phyloP scores from a whole-genome alignment of 805 yeast genomes.

The Spathaspora girioi region DNA sequence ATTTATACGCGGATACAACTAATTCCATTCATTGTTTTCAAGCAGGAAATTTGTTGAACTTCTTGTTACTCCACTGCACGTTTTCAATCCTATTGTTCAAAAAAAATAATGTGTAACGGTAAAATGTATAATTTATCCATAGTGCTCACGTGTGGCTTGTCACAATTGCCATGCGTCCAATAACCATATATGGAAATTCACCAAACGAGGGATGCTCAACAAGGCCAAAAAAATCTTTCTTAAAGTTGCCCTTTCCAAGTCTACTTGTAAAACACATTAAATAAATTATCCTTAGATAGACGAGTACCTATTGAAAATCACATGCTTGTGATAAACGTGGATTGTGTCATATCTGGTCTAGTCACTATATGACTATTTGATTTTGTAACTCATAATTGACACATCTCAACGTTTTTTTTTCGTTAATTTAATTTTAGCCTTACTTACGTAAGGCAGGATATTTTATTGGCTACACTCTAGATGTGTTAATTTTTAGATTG shows the following conservation, averaged over 20 bases:
- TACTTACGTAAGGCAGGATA: not conserved
- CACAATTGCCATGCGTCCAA: not conserved
- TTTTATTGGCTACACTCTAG: not conserved
- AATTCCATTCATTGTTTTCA: not conserved
- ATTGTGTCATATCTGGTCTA: not conserved
- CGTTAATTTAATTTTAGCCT: not conserved
- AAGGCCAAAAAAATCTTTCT: no score
- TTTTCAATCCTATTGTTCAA: not conserved
- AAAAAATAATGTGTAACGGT: not conserved
- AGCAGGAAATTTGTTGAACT: not conserved
- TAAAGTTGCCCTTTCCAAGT: no score
- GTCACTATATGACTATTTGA: not conserved
- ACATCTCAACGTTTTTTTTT: not conserved
- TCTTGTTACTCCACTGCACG: not conserved
- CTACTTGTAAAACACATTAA: not conserved
- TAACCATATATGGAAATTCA: not conserved
- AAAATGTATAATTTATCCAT: not conserved
- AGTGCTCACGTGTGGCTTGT: not conserved
- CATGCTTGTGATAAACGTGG: not conserved
- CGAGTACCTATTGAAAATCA: not conserved
- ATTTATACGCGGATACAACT: not conserved
- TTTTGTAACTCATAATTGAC: not conserved
- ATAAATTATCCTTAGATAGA: no score
- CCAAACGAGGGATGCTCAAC: not conserved
- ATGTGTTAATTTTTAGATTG: not conserved